phyloP scores from a whole-genome alignment of 2,329 filamentous ascomycete genomes.

The Aschersonia sp. region DNA sequence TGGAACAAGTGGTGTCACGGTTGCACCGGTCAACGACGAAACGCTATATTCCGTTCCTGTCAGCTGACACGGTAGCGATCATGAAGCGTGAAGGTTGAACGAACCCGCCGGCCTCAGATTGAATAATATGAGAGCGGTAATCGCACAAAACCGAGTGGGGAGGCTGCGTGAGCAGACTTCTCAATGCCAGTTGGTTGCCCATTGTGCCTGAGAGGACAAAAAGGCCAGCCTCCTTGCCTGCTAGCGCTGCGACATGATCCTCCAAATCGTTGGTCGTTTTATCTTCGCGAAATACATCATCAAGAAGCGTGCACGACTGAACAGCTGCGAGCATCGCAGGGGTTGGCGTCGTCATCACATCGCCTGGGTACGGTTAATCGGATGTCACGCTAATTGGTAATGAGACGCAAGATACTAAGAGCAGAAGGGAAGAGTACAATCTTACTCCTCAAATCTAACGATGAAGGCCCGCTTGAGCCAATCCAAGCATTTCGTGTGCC shows the following conservation, averaged over 20 bases:
- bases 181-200: constrained; percentile 79
- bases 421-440: not conserved
- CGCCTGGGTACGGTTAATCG: constrained; percentile 19
- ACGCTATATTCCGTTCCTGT: constrained; percentile 34
- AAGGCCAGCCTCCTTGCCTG: constrained; percentile 62
- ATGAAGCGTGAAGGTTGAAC: constrained; percentile 8
- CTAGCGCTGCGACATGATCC: constrained; percentile 54
- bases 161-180: constrained; percentile 63
- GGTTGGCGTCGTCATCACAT: constrained; percentile 57
- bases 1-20: constrained; percentile 51
- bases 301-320: constrained; percentile 56
- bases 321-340: constrained; percentile 72
- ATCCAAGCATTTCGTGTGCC: constrained; percentile 7
- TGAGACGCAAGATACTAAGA: not conserved
- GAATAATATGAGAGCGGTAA: constrained; percentile 60
- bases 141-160: constrained; percentile 74
- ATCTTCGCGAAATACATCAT: constrained; percentile 77
- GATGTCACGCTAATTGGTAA: not conserved
- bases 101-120: constrained; percentile 48
- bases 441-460: constrained; percentile 9
- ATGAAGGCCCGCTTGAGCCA: constrained; percentile 6
- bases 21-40: constrained; percentile 55
- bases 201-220: constrained; percentile 85
- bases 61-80: not conserved
- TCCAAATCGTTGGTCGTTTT: constrained; percentile 65